Evolutionary conservation across 1,284 basidiomycete genomes (phyloP).

Genomic region (Pisolithus thermaeus): DNA sequence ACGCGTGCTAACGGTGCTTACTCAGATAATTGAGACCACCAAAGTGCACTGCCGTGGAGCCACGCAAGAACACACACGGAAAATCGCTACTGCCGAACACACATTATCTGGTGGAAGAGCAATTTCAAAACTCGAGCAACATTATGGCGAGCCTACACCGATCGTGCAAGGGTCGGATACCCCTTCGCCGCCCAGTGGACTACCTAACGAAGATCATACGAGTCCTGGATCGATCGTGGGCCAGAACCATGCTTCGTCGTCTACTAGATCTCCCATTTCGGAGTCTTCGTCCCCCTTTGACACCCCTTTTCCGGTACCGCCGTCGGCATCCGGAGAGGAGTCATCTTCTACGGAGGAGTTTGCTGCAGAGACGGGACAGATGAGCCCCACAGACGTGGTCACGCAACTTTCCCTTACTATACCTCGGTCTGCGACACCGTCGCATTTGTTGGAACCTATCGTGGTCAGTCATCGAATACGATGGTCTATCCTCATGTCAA

Average conservation of each 20-base stretch:
- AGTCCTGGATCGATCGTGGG: conserved; percentile 14
- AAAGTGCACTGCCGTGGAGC: conserved; percentile 46
- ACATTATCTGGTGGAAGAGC: conserved; percentile 65
- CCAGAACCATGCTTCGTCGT: conserved; percentile 10
- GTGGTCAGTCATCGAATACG: conserved; percentile 68
- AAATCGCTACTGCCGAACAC: conserved; percentile 61
- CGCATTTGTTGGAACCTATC: conserved; percentile 69
- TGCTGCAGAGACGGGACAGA: conserved; percentile 9
- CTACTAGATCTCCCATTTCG: conserved; percentile 11
- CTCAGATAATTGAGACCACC: conserved; percentile 71
- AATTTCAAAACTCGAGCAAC: conserved; percentile 38
- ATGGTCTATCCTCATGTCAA: conserved; percentile 74
- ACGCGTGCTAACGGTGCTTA: conserved; percentile 60
- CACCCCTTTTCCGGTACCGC: neutral
- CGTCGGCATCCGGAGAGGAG: neutral
- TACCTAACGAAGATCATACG: conserved; percentile 13
- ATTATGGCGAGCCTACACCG: conserved; percentile 28
- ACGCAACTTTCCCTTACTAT: conserved; percentile 43
- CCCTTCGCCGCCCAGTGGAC: conserved; percentile 14
- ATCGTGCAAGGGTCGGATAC: conserved; percentile 16
- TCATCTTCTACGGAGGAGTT: neutral
- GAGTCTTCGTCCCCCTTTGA: conserved; percentile 13
- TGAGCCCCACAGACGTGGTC: conserved; percentile 40
- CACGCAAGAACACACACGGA: conserved; percentile 56
- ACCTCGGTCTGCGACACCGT: conserved; percentile 50